Conservation (phyloP, 768 basidiomycete genomes). For the Boletus bicolor region DNA sequence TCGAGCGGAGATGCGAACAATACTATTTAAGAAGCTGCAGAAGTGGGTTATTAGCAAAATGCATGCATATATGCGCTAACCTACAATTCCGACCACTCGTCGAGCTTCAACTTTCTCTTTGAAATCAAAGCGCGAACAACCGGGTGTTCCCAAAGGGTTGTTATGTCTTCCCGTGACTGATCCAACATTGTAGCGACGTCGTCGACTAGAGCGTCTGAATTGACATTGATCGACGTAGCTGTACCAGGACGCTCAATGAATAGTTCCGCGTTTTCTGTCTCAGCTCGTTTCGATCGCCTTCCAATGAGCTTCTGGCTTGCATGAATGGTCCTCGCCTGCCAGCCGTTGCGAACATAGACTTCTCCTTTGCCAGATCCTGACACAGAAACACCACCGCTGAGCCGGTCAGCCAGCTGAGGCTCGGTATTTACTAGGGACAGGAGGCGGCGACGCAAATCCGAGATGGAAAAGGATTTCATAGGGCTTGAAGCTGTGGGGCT, state of each 20-base stretch:
- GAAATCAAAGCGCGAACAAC: conserved; percentile 66
- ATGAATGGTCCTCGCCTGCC: conserved; percentile 70
- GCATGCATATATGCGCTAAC: conserved; percentile 35
- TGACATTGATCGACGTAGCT: conserved; percentile 30
- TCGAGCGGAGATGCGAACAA: conserved; percentile 62
- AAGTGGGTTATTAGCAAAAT: conserved; percentile 3
- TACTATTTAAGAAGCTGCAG: conserved; percentile 69
- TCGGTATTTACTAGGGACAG: conserved; percentile 61
- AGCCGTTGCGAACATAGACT: conserved; percentile 75
- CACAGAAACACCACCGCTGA: conserved; percentile 70
- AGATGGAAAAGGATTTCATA: conserved; percentile 36
- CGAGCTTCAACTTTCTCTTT: conserved; percentile 68
- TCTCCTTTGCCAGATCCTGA: conserved; percentile 75
- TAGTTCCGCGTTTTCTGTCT: conserved; percentile 26
- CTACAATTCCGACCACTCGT: conserved; percentile 89
- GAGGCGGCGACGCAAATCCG: conserved; percentile 56
- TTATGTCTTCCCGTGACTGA: conserved; percentile 60
- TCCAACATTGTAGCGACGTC: conserved; percentile 60
- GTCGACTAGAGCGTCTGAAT: conserved; percentile 54
- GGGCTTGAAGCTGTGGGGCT: conserved; percentile 19
- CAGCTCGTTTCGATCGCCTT: conserved; percentile 27
- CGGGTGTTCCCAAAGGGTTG: conserved; percentile 69
- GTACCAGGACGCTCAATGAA: conserved; percentile 27
- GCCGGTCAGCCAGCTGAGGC: conserved; percentile 59
- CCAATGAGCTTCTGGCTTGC: conserved; percentile 39